Evolutionary conservation across 2,329 filamentous ascomycete genomes (phyloP).

Genomic region (Orbilia brochopaga): DNA sequence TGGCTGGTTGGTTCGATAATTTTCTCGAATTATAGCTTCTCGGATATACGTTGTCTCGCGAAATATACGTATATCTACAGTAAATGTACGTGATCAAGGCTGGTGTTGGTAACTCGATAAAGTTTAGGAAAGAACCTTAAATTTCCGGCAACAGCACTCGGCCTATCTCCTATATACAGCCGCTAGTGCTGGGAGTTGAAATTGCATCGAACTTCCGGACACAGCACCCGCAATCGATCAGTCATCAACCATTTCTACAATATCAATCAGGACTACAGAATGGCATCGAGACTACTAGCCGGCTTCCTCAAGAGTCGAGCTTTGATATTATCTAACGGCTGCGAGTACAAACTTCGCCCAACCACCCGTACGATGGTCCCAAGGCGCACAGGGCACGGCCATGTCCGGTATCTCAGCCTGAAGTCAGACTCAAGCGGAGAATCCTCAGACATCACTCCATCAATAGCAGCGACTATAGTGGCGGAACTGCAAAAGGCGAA

Average conservation of each 20-base stretch:
- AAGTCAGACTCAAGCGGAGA: conserved; percentile 6
- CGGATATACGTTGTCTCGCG: too few relatives aligned
- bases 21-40: too few relatives aligned
- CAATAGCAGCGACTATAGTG: conserved; percentile 20
- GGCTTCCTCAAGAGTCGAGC: conserved; percentile 9
- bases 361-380: neutral
- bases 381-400: neutral
- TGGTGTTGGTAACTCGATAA: too few relatives aligned
- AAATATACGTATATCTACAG: too few relatives aligned
- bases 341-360: conserved; percentile 9
- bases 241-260: conserved; percentile 9
- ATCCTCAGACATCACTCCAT: conserved; percentile 14
- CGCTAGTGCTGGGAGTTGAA: too few relatives aligned
- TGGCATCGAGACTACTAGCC: conserved; percentile 8
- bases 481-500: conserved; percentile 17
- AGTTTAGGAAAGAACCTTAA: too few relatives aligned
- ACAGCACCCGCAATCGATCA: conserved; percentile 1
- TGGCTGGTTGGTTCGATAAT: too few relatives aligned
- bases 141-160: too few relatives aligned
- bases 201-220: neutral
- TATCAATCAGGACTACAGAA: conserved; percentile 16
- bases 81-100: too few relatives aligned
- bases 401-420: conserved; percentile 12
- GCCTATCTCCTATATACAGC: too few relatives aligned
- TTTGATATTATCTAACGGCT: conserved; percentile 13